Percentiles rank a stretch among this genome's conserved stretches.
Conservation (phyloP, 495 filamentous ascomycete genomes). For the Hypoxylon intermedium region DNA sequence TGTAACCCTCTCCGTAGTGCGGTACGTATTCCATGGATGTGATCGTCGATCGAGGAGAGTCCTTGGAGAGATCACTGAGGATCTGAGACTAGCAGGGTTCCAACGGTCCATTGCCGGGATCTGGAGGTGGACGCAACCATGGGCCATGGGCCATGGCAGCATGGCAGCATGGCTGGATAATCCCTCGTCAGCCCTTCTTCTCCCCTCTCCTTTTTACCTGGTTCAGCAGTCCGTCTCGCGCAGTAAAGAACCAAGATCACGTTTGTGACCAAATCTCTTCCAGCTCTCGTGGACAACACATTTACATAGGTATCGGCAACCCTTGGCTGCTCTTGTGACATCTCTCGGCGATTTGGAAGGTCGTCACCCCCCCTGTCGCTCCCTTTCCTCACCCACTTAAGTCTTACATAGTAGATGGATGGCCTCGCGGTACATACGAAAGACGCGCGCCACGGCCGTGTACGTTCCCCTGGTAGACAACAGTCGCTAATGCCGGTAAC, state of each 20-base stretch:
- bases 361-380: slow-evolving; percentile 8
- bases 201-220: slow-evolving; percentile 18
- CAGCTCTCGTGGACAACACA: slow-evolving; percentile 14
- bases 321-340: slow-evolving; percentile 26
- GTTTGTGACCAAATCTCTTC: slow-evolving; percentile 21
- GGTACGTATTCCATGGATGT: slow-evolving; percentile 25
- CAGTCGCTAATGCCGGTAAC: slow-evolving; percentile 35
- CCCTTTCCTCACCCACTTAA: neutral
- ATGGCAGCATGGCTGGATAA: too few species aligned
- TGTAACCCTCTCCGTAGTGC: slow-evolving; percentile 18
- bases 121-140: slow-evolving; percentile 14
- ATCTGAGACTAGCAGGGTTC: slow-evolving; percentile 36
- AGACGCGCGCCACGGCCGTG: slow-evolving; percentile 6
- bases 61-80: slow-evolving; percentile 37
- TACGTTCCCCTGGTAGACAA: slow-evolving; percentile 7
- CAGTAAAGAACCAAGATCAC: slow-evolving; percentile 27
- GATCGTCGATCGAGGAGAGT: slow-evolving; percentile 38
- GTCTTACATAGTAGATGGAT: slow-evolving; percentile 1
- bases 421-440: slow-evolving; percentile 2
- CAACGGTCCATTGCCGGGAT: slow-evolving; percentile 32
- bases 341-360: slow-evolving; percentile 2
- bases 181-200: slow-evolving; percentile 37
- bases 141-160: too few species aligned
- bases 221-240: slow-evolving; percentile 22
- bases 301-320: neutral